Evolutionary conservation across 2,329 filamentous ascomycete species (phyloP).

Genomic region (Beauveria australis): DNA sequence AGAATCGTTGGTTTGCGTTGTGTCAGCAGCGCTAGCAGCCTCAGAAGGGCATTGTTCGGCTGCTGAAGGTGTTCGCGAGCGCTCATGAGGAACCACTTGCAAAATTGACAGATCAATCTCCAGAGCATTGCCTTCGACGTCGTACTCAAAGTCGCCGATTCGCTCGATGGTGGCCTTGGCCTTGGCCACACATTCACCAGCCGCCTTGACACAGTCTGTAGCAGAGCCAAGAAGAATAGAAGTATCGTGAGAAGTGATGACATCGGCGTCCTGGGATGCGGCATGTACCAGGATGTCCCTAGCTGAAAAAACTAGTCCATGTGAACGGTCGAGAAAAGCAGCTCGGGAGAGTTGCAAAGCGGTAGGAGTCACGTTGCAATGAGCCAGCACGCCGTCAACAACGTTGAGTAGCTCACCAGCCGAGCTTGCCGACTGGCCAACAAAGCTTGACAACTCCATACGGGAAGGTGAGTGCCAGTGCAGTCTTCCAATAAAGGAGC

Average conservation of each 20-base stretch:
- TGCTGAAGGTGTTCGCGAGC: slow-evolving; percentile 23
- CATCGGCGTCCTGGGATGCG: slow-evolving; percentile 62
- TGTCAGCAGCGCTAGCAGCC: slow-evolving; percentile 30
- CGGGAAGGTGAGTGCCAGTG: slow-evolving; percentile 90
- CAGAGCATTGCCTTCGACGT: slow-evolving; percentile 52
- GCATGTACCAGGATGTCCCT: slow-evolving; percentile 67
- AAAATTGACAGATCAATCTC: slow-evolving; percentile 48
- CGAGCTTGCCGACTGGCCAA: slow-evolving; percentile 74
- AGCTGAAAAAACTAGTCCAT: slow-evolving; percentile 72
- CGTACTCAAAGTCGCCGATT: slow-evolving; percentile 85
- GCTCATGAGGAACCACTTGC: slow-evolving; percentile 31
- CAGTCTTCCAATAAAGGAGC: slow-evolving; percentile 82
- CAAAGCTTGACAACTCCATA: slow-evolving; percentile 71
- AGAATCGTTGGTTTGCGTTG: slow-evolving; percentile 28
- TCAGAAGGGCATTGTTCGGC: slow-evolving; percentile 25
- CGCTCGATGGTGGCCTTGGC: slow-evolving; percentile 78
- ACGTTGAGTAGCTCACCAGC: slow-evolving; percentile 73
- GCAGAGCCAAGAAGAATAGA: slow-evolving; percentile 68
- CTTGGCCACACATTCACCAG: slow-evolving; percentile 84
- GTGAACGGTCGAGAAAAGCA: slow-evolving; percentile 71
- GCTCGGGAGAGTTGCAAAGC: slow-evolving; percentile 61
- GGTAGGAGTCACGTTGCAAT: slow-evolving; percentile 60
- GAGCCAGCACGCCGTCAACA: slow-evolving; percentile 72
- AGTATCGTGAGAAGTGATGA: slow-evolving; percentile 75
- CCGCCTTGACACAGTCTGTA: slow-evolving; percentile 79